Evolutionary conservation across 1,284 basidiomycete genomes (phyloP).

Genomic region (Leccinum proliferum): DNA sequence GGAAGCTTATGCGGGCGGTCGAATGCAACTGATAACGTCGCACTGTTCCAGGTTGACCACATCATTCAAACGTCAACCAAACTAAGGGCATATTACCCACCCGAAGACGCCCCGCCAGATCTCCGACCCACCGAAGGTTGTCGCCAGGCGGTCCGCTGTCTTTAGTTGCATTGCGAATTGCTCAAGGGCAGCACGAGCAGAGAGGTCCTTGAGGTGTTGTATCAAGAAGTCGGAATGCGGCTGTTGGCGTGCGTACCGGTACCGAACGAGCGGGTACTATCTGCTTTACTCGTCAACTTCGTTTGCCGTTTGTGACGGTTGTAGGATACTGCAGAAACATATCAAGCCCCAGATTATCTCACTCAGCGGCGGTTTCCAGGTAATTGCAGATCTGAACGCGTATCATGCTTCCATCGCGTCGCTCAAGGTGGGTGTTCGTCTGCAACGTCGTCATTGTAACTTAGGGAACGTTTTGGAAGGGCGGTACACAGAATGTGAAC

Average conservation of each 20-base stretch:
- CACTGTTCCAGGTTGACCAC: conserved; percentile 75
- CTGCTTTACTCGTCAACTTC: neutral
- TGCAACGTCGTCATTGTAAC: neutral
- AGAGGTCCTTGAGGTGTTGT: conserved; percentile 95
- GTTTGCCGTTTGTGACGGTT: neutral
- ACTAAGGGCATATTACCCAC: conserved; percentile 87
- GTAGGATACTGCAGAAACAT: conserved; percentile 91
- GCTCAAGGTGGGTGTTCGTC: conserved; percentile 50
- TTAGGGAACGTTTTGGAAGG: neutral
- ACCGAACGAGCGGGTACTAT: neutral
- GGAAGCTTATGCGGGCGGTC: neutral
- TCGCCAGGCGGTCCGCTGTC: conserved; percentile 76
- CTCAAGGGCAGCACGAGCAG: conserved; percentile 92
- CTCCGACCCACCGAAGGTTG: conserved; percentile 86
- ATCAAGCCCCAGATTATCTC: conserved; percentile 97
- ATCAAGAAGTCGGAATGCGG: conserved; percentile 93
- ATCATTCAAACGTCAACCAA: conserved; percentile 82
- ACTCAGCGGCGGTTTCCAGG: conserved; percentile 88
- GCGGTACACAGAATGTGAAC: no score
- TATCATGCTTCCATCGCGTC: conserved; percentile 87
- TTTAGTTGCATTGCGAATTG: conserved; percentile 87
- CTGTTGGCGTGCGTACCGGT: conserved; percentile 66
- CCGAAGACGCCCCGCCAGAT: conserved; percentile 70
- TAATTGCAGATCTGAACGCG: conserved; percentile 93
- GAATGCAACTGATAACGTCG: conserved; percentile 8